phyloP scores from a whole-genome alignment of 2,329 filamentous ascomycete species.

The Claviceps sp. region DNA sequence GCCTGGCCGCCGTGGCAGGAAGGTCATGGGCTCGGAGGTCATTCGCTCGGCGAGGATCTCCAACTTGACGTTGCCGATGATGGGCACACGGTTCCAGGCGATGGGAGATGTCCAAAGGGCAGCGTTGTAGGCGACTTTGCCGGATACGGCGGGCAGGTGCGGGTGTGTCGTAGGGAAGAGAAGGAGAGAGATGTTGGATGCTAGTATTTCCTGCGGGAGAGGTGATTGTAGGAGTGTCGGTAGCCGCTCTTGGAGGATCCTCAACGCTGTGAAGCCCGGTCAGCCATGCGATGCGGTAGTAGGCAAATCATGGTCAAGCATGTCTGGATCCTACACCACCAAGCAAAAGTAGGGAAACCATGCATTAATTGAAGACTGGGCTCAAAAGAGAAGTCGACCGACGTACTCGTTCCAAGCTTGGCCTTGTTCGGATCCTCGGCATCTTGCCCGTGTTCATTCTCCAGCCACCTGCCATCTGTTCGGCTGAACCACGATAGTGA shows the following conservation, averaged over 20 bases:
- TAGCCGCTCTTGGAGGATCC: slow-evolving; percentile 52
- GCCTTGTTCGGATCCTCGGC: slow-evolving; percentile 41
- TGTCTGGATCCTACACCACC: too few relatives aligned
- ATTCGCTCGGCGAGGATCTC: slow-evolving; percentile 86
- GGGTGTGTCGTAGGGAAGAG: slow-evolving; percentile 68
- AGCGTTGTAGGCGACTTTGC: slow-evolving; percentile 79
- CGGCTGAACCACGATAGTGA: slow-evolving; percentile 18
- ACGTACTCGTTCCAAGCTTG: slow-evolving; percentile 49
- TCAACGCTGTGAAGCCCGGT: slow-evolving; percentile 33
- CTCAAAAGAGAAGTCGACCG: background rate
- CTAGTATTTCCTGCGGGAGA: slow-evolving; percentile 61
- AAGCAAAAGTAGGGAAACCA: too few relatives aligned
- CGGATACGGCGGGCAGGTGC: slow-evolving; percentile 83
- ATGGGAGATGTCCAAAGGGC: slow-evolving; percentile 93
- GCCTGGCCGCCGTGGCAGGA: slow-evolving; percentile 35
- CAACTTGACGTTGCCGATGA: slow-evolving; percentile 80
- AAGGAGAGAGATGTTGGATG: slow-evolving; percentile 57
- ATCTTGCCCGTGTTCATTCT: slow-evolving; percentile 19
- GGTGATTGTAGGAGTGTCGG: slow-evolving; percentile 54
- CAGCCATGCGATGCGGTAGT: background rate
- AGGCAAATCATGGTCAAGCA: too few relatives aligned
- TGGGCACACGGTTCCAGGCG: slow-evolving; percentile 84
- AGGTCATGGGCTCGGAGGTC: slow-evolving; percentile 42
- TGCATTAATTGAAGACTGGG: too few relatives aligned
- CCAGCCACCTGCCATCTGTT: slow-evolving; percentile 17